Base-by-base conservation (phyloP, 2,329 filamentous ascomycete species). In the Chrysoporthe deuterocubensis region DNA sequence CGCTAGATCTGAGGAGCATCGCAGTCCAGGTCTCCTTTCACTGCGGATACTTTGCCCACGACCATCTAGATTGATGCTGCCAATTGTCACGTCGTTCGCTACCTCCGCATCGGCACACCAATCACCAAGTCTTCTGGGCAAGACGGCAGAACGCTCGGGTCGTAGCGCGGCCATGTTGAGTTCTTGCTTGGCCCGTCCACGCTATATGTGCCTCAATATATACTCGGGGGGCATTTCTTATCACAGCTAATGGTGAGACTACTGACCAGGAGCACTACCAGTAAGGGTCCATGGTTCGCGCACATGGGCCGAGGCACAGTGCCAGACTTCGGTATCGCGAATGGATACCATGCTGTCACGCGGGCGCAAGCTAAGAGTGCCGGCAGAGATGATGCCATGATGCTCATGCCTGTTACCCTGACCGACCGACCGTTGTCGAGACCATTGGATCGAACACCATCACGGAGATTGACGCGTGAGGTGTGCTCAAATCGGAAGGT, bases 401-500 rank as follows among this genome's bases (percentile, higher is more conserved):
- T 32, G 4, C 50, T 32, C 4, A 14, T 50, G 21, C 44, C 16
- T 46, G 18, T 9, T 21, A 26, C n/a, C 48, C 9, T 52, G 21
- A 21, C 46, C 21, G 7, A 26, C 18, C 21, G n/a, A n/a, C 46
- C n/a, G 46, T 21, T 50, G 21, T 50, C 46, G n/a, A 26, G 18
- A 3, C 18, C 44, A 4, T 6, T 6, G 46, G 18, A 48, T 21
- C 21, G 32, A 5, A 14, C 56, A 42, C 37, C 56, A 42, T n/a
- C 56, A 40, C 34, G 32, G 5, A 21, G 40, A 21, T 40, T 18
- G 54, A 21, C 4, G 34, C n/a, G 7, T 14, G 8, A 14, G 34
- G 34, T 37, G 8, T 62, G n/a, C 32, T 48, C 42, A 34, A 61
- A 58, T 52, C 62, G 48, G 57, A 52, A 57, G 42, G 42, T 34